Evolutionary conservation across 2,329 filamentous ascomycete species (phyloP).

Genomic region (Pyricularia sp.): DNA sequence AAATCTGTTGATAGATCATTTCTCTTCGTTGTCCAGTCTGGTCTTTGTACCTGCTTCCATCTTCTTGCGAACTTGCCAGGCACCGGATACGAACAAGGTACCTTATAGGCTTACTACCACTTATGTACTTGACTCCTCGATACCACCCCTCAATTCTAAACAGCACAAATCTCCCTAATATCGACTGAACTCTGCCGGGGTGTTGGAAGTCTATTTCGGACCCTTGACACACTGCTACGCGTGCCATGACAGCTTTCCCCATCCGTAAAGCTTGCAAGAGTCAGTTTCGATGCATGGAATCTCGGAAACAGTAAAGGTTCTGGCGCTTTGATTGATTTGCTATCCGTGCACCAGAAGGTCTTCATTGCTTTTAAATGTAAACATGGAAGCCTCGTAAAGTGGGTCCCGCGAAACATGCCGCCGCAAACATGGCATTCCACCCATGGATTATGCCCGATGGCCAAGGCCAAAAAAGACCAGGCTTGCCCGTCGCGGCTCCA

Average conservation of each 20-base stretch:
- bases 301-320: neutral
- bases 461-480: neutral
- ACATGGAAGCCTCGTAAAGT: neutral
- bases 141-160: neutral
- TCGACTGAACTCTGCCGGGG: neutral
- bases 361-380: neutral
- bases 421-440: neutral
- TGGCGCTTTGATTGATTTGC: conserved; percentile 2
- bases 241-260: neutral
- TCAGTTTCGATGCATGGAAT: neutral
- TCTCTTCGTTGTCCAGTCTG: neutral
- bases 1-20: neutral
- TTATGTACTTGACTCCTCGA: neutral
- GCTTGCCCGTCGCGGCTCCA: neutral
- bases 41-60: neutral
- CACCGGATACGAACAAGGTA: neutral
- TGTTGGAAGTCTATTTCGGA: neutral
- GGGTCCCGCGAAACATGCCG: neutral
- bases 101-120: neutral
- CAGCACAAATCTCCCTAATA: neutral
- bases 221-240: neutral
- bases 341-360: neutral
- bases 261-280: neutral
- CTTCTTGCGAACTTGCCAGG: neutral
- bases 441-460: neutral